A percentile compares a stretch with the other conserved stretches of the same genome.
Conservation (phyloP, 352 stramenopile species). For the Phytophthora litchii region DNA sequence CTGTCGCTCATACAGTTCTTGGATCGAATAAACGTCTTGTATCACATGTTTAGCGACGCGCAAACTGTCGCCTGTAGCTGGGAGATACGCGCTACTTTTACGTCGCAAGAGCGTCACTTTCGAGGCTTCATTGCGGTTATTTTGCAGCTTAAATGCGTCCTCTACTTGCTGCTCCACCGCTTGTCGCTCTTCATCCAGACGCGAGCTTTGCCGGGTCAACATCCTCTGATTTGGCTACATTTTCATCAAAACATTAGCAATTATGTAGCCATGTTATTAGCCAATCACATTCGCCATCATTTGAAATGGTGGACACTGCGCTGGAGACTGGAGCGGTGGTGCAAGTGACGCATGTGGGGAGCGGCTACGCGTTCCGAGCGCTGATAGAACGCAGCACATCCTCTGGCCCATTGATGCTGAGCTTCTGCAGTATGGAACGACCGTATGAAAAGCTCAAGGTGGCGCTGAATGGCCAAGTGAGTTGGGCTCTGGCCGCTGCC, state of each 20-base stretch:
- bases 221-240: conserved; percentile 34
- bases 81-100: conserved; percentile 46
- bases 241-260: not conserved
- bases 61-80: conserved; percentile 32
- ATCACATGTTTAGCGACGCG: conserved; percentile 62
- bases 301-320: conserved; percentile 5
- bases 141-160: conserved; percentile 36
- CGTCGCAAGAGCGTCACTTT: conserved; percentile 14
- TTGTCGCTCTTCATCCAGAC: conserved; percentile 53
- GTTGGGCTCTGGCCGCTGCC: conserved; percentile 59
- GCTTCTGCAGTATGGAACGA: conserved; percentile 62
- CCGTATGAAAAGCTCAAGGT: conserved; percentile 86
- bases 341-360: conserved; percentile 52
- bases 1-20: conserved; percentile 66
- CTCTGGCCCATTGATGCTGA: conserved; percentile 37
- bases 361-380: conserved; percentile 49
- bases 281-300: conserved; percentile 18
- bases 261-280: not conserved
- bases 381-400: conserved; percentile 52
- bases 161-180: conserved; percentile 57
- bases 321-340: conserved; percentile 68
- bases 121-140: not conserved
- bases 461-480: conserved; percentile 66
- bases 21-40: conserved; percentile 67
- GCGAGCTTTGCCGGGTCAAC: conserved; percentile 39